These are phyloP conservation scores for Oemleria cerasiformis DNA, from an alignment of 306 rosid genomes.

Conservation along the genomic window DNA sequence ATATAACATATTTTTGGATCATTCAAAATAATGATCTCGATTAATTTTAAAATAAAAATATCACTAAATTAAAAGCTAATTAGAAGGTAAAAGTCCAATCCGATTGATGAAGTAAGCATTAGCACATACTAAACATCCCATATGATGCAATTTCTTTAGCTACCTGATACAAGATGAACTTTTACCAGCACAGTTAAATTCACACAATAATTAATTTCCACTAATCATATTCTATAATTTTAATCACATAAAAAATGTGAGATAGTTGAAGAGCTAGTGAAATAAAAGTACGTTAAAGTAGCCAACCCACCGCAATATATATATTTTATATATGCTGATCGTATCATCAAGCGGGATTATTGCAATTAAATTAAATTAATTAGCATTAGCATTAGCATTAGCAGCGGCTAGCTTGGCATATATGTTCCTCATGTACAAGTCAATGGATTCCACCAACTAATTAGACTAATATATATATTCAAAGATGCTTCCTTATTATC, in stretches of 20 bases:
- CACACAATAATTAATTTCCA: too few relatives aligned
- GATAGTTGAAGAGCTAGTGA: background rate
- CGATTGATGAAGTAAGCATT: background rate
- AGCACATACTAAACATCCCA: background rate
- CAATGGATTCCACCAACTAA: background rate
- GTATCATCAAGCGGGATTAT: background rate
- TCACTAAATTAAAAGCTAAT: too few relatives aligned
- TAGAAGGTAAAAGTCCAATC: background rate
- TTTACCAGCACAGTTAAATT: background rate
- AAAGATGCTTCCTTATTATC: background rate
- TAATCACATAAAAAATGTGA: background rate
- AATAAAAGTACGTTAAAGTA: background rate
- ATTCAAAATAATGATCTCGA: too few relatives aligned
- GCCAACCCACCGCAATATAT: background rate
- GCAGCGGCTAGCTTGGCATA: background rate
- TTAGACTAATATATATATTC: background rate
- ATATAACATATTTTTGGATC: too few relatives aligned
- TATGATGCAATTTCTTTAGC: background rate
- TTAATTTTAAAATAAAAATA: too few relatives aligned
- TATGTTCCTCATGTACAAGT: background rate
- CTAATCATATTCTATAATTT: background rate
- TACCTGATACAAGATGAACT: too few relatives aligned
- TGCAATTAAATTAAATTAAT: background rate
- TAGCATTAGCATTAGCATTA: background rate
- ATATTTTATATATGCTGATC: too few relatives aligned